Base-by-base conservation (phyloP, 352 stramenopile genomes). In the Globisporangium viniferum region DNA sequence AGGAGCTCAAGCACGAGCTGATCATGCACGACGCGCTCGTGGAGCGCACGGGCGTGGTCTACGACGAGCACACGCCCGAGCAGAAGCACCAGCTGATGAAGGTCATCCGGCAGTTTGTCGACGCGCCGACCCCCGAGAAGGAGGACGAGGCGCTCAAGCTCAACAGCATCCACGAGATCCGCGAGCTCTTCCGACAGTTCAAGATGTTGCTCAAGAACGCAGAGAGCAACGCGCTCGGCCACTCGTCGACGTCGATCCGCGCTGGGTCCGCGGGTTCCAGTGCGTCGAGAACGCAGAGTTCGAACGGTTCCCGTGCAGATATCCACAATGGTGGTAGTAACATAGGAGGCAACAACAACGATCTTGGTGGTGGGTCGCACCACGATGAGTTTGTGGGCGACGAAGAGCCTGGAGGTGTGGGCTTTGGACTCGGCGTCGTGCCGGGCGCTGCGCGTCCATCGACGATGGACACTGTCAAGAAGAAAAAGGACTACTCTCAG, bases 11-110 rank as follows among this genome's bases (percentile, higher is more conserved):
- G 66, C 90, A 98, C 66, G 93, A 98, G 63, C 73, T 98, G 18
- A 75, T 96, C 41, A 98, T 98, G 92, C 92, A 97, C 69, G 93
- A 98, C 69, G 92, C 94, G n/a, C 75, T 98, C 6, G 86, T 92
- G 8, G 92, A 97, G 49, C 86, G 93, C 36, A 87, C 80, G 3
- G 85, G 81, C 6, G 78, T 93, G n/a, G 77, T 93, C 1, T 95
- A 94, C 64, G 89, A 95, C 64, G 88, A 96, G 57, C 96, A 97
- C 69, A 97, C 92, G 9, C 88, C 92, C 1, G 93, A 97, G 72
- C 89, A 98, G 67, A 96, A 97, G 72, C 77, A 88, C 53, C 64
- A 81, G 62, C 78, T 98, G 27, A 66, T 89, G 59, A 70, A 86
- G 33, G 82, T 91, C 66, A 65, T 97, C 0, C 75, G 81, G 10